Evolutionary conservation across 352 stramenopile species (phyloP).

Genomic region (Peronosclerospora sorghi): DNA sequence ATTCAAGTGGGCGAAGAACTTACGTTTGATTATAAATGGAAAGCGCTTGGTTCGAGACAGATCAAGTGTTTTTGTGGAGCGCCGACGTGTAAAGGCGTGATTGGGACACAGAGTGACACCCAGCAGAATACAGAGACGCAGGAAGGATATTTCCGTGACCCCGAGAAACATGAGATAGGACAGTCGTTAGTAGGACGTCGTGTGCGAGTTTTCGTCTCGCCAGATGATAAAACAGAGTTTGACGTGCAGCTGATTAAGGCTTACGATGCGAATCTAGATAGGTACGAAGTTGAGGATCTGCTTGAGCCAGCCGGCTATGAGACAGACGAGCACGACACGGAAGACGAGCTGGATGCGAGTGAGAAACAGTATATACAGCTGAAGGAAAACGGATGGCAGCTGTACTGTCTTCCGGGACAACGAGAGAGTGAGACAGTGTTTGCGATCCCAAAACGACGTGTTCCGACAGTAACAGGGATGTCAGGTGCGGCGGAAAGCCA

Average conservation of each 20-base stretch:
- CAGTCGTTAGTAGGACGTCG: slow-evolving; percentile 34
- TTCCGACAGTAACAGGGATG: slow-evolving; percentile 6
- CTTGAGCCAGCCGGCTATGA: slow-evolving; percentile 20
- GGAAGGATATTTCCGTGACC: slow-evolving; percentile 54
- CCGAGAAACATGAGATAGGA: slow-evolving; percentile 38
- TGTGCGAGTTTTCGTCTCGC: slow-evolving; percentile 53
- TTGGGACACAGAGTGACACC: slow-evolving; percentile 39
- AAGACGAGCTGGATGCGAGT: slow-evolving; percentile 20
- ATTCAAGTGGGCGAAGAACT: slow-evolving; percentile 87
- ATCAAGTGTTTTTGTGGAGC: slow-evolving; percentile 72
- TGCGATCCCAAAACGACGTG: slow-evolving; percentile 64
- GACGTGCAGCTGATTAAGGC: slow-evolving; percentile 36
- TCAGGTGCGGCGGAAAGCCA: slow-evolving; percentile 18
- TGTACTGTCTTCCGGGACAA: slow-evolving; percentile 55
- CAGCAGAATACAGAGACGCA: slow-evolving; percentile 27
- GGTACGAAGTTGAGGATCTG: slow-evolving; percentile 45
- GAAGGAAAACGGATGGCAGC: slow-evolving; percentile 46
- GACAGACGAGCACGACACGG: slow-evolving; percentile 25
- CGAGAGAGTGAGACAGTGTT: slow-evolving; percentile 54
- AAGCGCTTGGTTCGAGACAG: slow-evolving; percentile 64
- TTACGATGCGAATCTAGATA: slow-evolving; percentile 30
- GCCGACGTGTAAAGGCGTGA: slow-evolving; percentile 63
- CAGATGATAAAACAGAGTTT: slow-evolving; percentile 47
- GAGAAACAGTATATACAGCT: slow-evolving; percentile 30
- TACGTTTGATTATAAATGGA: slow-evolving; percentile 96